phyloP scores from a whole-genome alignment of 202 grass and related monocot species.

The Schoenoplectus tabernaemontani region DNA sequence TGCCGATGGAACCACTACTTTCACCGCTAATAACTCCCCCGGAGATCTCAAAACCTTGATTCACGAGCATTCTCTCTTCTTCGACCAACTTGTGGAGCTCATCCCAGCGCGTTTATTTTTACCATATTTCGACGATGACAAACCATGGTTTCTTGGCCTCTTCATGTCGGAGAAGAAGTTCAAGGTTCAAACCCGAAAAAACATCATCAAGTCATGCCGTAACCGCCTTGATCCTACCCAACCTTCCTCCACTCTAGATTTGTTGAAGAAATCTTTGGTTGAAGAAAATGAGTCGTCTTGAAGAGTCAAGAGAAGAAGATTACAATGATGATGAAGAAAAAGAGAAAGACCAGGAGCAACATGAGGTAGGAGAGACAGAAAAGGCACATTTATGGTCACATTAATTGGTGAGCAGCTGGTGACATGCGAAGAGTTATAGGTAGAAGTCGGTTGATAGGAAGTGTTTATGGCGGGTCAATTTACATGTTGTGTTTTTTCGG shows the following conservation, averaged over 20 bases:
- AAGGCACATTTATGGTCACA: conserved; percentile 17
- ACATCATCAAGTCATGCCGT: conserved; percentile 40
- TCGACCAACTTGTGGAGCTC: conserved; percentile 69
- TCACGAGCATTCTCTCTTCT: conserved; percentile 45
- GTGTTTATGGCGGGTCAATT: too few relatives aligned
- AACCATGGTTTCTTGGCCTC: conserved; percentile 58
- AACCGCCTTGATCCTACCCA: conserved; percentile 45
- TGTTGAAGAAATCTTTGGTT: conserved; percentile 47
- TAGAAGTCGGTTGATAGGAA: too few relatives aligned
- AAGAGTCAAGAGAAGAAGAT: conserved; percentile 17
- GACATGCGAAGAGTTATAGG: conserved; percentile 82
- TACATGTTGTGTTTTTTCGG: too few relatives aligned
- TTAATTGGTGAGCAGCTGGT: conserved; percentile 40
- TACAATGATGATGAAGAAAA: neutral
- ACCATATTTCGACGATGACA: conserved; percentile 42
- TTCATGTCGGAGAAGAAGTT: conserved; percentile 44
- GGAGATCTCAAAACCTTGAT: conserved; percentile 20
- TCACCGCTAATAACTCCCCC: conserved; percentile 5
- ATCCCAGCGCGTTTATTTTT: conserved; percentile 60
- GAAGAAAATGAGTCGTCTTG: conserved; percentile 7
- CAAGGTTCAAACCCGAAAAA: conserved; percentile 53
- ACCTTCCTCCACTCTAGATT: conserved; percentile 49
- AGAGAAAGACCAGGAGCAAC: neutral
- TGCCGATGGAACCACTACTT: neutral
- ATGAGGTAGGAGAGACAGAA: conserved; percentile 20